phyloP scores from a whole-genome alignment of 139 green algal genomes.

The Coelastrella sp. region DNA sequence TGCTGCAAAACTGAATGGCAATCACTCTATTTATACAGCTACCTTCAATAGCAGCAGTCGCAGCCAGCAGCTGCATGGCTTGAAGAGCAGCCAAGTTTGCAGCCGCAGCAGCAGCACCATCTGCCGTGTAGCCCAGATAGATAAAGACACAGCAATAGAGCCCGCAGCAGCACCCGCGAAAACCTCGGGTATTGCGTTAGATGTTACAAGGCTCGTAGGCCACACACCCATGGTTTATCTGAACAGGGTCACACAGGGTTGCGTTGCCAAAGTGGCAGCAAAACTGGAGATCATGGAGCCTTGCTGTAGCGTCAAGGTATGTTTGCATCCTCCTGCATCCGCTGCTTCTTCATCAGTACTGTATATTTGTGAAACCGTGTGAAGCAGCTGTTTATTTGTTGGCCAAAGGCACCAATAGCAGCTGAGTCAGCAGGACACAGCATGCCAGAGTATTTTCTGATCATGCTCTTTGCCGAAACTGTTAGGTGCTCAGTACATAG shows the following conservation, averaged over 20 bases:
- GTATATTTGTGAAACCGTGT: background rate
- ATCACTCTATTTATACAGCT: background rate
- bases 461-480: background rate
- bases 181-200: background rate
- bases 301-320: constrained; percentile 81
- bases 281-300: constrained; percentile 95
- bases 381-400: background rate
- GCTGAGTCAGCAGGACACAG: background rate
- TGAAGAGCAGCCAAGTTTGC: background rate
- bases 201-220: constrained; percentile 53
- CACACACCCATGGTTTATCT: constrained; percentile 81
- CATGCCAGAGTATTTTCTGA: background rate
- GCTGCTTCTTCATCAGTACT: background rate
- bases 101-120: background rate
- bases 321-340: background rate
- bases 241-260: constrained; percentile 45
- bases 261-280: constrained; percentile 60
- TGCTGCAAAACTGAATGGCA: background rate
- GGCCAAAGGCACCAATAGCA: too few relatives aligned
- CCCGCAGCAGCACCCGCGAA: constrained; percentile 12
- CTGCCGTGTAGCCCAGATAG: constrained; percentile 14
- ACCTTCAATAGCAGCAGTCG: background rate
- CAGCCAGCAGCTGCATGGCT: background rate
- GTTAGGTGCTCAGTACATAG: too few relatives aligned
- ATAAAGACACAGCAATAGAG: background rate